Evolutionary conservation across 2,329 filamentous ascomycete species (phyloP).

Genomic region (Thielaviopsis ethacetica): DNA sequence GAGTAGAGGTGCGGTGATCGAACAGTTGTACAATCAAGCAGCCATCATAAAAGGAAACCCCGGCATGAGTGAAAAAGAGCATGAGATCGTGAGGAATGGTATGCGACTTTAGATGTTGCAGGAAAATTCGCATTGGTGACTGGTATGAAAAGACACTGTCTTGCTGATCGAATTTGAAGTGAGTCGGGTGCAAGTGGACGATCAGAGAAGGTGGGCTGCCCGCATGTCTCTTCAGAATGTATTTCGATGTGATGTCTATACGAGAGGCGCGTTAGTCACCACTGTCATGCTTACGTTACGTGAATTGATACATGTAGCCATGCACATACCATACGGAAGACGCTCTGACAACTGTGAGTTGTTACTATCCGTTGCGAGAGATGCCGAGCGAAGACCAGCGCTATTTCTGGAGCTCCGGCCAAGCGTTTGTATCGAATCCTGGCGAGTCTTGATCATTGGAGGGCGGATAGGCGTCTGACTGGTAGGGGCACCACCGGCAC

Average conservation of each 20-base stretch:
- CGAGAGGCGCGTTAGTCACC: conserved; percentile 11
- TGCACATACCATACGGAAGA: conserved; percentile 33
- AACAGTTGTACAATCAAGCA: conserved; percentile 91
- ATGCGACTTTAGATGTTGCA: conserved; percentile 59
- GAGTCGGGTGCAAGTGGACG: conserved; percentile 66
- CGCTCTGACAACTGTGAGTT: conserved; percentile 25
- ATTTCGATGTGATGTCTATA: conserved; percentile 53
- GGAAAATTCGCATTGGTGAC: conserved; percentile 69
- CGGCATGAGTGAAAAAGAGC: conserved; percentile 53
- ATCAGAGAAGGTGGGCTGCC: conserved; percentile 66
- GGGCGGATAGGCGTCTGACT: conserved; percentile 8
- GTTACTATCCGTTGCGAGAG: conserved; percentile 27
- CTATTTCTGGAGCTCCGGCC: conserved; percentile 35
- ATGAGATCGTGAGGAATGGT: conserved; percentile 85
- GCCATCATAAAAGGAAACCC: conserved; percentile 78
- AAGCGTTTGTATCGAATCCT: conserved; percentile 29
- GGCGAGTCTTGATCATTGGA: conserved; percentile 8
- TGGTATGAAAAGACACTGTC: conserved; percentile 85
- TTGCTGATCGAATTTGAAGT: conserved; percentile 88
- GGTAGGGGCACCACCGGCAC: background rate
- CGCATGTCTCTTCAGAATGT: conserved; percentile 71
- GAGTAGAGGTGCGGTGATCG: conserved; percentile 57
- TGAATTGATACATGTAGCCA: background rate
- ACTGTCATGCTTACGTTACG: conserved; percentile 13
- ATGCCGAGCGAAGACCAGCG: conserved; percentile 32